Conservation (phyloP, 1,284 basidiomycete genomes). For the Cutaneotrichosporon curvatum region DNA sequence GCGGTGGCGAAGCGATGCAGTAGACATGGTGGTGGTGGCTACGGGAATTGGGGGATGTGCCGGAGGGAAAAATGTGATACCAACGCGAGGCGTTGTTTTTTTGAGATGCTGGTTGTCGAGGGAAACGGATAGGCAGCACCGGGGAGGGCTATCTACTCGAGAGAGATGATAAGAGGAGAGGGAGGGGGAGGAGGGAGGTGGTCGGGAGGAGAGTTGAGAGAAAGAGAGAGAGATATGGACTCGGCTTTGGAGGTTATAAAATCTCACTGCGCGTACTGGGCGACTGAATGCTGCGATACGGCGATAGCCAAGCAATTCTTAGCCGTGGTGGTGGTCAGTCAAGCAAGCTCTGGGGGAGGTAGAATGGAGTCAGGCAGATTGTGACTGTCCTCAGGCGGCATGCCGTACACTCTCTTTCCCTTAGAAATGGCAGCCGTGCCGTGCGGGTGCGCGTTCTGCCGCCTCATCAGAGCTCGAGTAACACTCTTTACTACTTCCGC, state of each 20-base stretch:
- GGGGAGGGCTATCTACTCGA: not conserved
- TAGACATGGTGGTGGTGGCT: slow-evolving; percentile 23
- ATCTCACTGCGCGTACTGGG: too few species aligned
- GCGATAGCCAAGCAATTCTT: too few species aligned
- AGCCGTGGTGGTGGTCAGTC: too few species aligned
- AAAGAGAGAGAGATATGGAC: slow-evolving; percentile 3
- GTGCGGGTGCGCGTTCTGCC: too few species aligned
- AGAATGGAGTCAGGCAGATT: too few species aligned
- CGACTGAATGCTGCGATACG: too few species aligned
- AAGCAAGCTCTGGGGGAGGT: too few species aligned
- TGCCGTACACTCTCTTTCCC: too few species aligned
- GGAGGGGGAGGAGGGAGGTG: not conserved
- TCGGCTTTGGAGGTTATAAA: not conserved
- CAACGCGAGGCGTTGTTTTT: not conserved
- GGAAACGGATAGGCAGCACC: not conserved
- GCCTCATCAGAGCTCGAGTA: too few species aligned
- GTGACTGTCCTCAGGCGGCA: too few species aligned
- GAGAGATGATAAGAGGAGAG: not conserved
- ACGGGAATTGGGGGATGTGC: not conserved
- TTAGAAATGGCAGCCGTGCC: too few species aligned
- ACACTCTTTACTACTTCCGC: too few species aligned
- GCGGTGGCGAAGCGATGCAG: slow-evolving; percentile 39
- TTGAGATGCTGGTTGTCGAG: not conserved
- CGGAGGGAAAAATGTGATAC: not conserved
- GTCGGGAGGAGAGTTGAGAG: not conserved